Evolutionary conservation across 2,329 filamentous ascomycete genomes (phyloP).

Genomic region (Neoascochyta sp.): DNA sequence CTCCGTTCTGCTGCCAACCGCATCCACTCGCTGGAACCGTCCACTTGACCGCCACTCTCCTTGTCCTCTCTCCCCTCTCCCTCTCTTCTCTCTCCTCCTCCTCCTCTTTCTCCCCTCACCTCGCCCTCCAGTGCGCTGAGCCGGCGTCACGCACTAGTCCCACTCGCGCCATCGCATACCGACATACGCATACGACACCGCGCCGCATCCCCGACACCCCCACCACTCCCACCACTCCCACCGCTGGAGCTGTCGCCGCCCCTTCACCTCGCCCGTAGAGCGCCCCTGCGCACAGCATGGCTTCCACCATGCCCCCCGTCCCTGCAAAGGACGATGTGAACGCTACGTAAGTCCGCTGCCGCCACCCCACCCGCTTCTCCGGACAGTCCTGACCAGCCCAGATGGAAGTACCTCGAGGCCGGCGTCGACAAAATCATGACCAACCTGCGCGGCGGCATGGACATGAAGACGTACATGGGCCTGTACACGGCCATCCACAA

Average conservation of each 20-base stretch:
- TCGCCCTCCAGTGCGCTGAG: conserved; percentile 1
- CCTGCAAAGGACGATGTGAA: conserved; percentile 57
- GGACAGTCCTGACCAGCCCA: conserved; percentile 42
- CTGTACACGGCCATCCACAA: conserved; percentile 98
- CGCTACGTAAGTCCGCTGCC: conserved; percentile 58
- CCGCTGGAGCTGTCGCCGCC: conserved; percentile 1
- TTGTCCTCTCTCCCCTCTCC: conserved; percentile 1
- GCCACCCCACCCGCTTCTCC: too few relatives aligned
- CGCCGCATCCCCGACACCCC: conserved; percentile 6
- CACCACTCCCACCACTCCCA: conserved; percentile 3
- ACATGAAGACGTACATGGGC: conserved; percentile 96
- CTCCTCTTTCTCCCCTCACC: not conserved
- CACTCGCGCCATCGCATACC: conserved; percentile 4
- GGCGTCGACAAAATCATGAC: conserved; percentile 93
- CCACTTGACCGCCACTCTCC: conserved; percentile 15
- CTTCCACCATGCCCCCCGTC: conserved; percentile 41
- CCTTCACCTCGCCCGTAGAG: conserved; percentile 18
- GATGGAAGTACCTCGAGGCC: conserved; percentile 84
- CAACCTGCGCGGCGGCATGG: conserved; percentile 85
- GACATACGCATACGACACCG: conserved; percentile 8
- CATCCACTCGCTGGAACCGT: too few relatives aligned
- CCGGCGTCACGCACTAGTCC: conserved; percentile 3
- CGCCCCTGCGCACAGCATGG: conserved; percentile 31
- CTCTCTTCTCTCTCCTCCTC: not conserved
- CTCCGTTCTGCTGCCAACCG: conserved; percentile 9